These are phyloP conservation scores for Ciborinia camelliae DNA, from an alignment of 2,329 filamentous ascomycete genomes.

Conservation along the genomic window DNA sequence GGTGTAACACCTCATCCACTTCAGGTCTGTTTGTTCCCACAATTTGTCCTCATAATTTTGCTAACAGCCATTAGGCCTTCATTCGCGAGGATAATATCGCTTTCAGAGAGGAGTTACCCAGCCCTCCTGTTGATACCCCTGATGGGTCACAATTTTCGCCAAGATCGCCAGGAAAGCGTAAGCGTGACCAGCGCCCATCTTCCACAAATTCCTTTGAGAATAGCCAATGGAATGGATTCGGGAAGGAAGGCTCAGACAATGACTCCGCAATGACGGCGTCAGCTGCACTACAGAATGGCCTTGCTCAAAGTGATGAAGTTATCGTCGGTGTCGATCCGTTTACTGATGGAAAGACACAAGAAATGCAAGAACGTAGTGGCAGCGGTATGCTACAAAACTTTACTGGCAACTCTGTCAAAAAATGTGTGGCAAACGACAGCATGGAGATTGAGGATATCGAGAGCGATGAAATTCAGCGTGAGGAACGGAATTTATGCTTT, in stretches of 20 bases:
- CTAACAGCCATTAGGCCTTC: conserved; percentile 43
- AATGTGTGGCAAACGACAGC: conserved; percentile 34
- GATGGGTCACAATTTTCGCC: conserved; percentile 12
- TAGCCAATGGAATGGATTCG: background rate
- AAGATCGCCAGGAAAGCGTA: conserved; percentile 31
- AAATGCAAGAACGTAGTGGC: conserved; percentile 35
- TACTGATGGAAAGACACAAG: conserved; percentile 20
- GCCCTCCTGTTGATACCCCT: conserved; percentile 17
- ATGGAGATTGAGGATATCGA: conserved; percentile 36
- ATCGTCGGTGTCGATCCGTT: conserved; percentile 33
- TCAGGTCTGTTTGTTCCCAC: conserved; percentile 35
- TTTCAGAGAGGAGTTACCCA: conserved; percentile 50
- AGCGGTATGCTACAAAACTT: conserved; percentile 27
- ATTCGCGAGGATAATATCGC: conserved; percentile 50
- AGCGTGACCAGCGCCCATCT: conserved; percentile 28
- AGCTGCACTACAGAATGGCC: background rate
- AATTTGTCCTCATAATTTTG: background rate
- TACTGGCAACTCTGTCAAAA: conserved; percentile 13
- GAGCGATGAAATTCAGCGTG: conserved; percentile 27
- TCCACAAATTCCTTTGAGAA: conserved; percentile 15
- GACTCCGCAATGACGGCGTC: background rate
- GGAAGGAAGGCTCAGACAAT: background rate
- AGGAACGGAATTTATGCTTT: conserved; percentile 19
- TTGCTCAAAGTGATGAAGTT: background rate
- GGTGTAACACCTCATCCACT: conserved; percentile 41